Conservation (phyloP, 2,329 filamentous ascomycete genomes). For the Keithomyces neogunnii region DNA sequence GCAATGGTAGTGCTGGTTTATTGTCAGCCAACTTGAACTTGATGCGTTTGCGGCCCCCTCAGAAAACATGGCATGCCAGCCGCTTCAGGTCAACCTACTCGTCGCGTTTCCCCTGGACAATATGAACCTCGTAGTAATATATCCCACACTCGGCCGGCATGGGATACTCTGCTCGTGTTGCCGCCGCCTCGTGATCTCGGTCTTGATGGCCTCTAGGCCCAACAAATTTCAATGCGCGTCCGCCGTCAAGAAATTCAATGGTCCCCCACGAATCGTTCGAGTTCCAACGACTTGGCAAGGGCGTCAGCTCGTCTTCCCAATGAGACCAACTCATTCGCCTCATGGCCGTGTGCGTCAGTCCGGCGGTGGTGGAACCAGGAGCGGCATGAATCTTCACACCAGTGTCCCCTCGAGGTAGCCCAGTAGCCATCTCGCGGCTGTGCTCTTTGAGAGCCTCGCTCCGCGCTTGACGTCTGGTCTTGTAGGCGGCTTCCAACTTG, state of each 20-base stretch:
- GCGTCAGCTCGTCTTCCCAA: slow-evolving; percentile 44
- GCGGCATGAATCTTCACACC: slow-evolving; percentile 13
- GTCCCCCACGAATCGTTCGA: slow-evolving; percentile 64
- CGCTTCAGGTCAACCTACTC: slow-evolving; percentile 35
- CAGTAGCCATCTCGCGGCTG: not conserved
- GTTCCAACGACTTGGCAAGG: slow-evolving; percentile 77
- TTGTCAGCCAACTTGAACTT: slow-evolving; percentile 4
- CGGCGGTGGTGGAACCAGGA: slow-evolving; percentile 53
- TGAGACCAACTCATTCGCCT: slow-evolving; percentile 58
- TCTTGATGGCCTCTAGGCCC: slow-evolving; percentile 38
- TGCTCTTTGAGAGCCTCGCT: slow-evolving; percentile 16
- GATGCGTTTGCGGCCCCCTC: too few relatives aligned
- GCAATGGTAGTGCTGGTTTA: slow-evolving; percentile 47
- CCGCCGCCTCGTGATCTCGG: slow-evolving; percentile 65
- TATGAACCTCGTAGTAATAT: slow-evolving; percentile 78
- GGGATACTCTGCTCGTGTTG: slow-evolving; percentile 72
- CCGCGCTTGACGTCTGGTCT: slow-evolving; percentile 45
- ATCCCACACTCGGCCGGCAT: slow-evolving; percentile 89
- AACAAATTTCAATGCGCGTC: slow-evolving; percentile 59
- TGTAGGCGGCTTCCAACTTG: slow-evolving; percentile 63
- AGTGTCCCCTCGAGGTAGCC: not conserved
- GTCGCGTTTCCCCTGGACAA: slow-evolving; percentile 41
- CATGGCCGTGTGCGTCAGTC: slow-evolving; percentile 75
- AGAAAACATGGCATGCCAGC: not conserved
- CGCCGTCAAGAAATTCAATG: slow-evolving; percentile 67